Conservation (phyloP, 208 protist genomes). For the Leishmania martiniquensis region DNA sequence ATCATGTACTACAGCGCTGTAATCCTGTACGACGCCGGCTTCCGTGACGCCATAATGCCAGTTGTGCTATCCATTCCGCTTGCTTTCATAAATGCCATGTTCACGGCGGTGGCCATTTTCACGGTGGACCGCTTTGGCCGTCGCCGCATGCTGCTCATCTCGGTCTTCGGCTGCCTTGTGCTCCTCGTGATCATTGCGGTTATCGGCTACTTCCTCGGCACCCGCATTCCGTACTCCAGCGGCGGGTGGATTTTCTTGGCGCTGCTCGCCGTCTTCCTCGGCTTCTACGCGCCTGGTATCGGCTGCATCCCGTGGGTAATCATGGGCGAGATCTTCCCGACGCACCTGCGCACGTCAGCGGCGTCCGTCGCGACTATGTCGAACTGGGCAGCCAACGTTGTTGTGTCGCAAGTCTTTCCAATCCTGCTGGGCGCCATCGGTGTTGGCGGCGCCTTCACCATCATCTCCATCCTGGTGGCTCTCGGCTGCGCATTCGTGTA, state of each 20-base stretch:
- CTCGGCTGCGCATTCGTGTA: constrained; percentile 71
- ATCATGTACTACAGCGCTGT: constrained; percentile 95
- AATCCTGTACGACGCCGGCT: constrained; percentile 86
- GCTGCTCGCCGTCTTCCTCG: constrained; percentile 80
- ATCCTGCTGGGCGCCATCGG: constrained; percentile 83
- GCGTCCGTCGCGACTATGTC: constrained; percentile 89
- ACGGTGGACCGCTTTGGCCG: constrained; percentile 86
- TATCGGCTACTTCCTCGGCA: constrained; percentile 65
- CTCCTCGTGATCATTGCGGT: constrained; percentile 61
- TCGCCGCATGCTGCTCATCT: constrained; percentile 68
- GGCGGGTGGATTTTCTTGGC: constrained; percentile 82
- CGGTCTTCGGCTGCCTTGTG: constrained; percentile 66
- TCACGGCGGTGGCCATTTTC: constrained; percentile 78
- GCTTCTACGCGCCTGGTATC: constrained; percentile 87
- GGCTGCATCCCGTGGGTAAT: constrained; percentile 93
- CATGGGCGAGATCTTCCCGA: constrained; percentile 92
- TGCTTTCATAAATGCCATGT: constrained; percentile 89
- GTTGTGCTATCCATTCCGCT: constrained; percentile 86
- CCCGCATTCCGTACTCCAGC: constrained; percentile 52
- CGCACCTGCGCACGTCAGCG: constrained; percentile 73
- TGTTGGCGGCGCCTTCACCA: constrained; percentile 80
- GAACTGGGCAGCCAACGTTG: constrained; percentile 90
- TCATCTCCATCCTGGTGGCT: constrained; percentile 68
- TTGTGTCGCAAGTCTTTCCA: constrained; percentile 91
- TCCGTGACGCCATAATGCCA: constrained; percentile 70